These are phyloP conservation scores for Neurospora sp. DNA, from an alignment of 495 filamentous ascomycete genomes.

Conservation along the genomic window DNA sequence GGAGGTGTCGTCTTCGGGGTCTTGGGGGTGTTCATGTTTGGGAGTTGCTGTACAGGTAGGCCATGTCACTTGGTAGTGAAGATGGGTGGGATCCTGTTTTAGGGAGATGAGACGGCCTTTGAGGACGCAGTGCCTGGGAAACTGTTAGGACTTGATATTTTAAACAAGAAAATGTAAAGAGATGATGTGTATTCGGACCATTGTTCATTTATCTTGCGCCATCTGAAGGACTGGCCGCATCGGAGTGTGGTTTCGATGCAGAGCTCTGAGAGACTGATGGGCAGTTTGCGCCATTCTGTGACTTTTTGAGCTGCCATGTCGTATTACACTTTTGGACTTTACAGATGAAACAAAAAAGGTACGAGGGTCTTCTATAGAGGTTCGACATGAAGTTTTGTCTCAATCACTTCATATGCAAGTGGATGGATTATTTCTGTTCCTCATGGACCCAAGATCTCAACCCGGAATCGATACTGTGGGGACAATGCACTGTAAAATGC, in stretches of 20 bases:
- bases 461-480: not conserved
- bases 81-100: constrained; percentile 64
- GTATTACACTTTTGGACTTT: not conserved
- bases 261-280: constrained; percentile 68
- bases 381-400: not conserved
- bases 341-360: not conserved
- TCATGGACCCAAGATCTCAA: not conserved
- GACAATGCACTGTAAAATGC: not conserved
- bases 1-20: constrained; percentile 49
- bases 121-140: constrained; percentile 63
- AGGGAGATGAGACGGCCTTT: constrained; percentile 76
- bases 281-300: constrained; percentile 71
- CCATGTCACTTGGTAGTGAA: constrained; percentile 72
- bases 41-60: constrained; percentile 22
- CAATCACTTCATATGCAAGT: not conserved
- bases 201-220: constrained; percentile 74
- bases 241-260: constrained; percentile 85
- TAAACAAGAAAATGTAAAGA: not conserved
- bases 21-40: constrained; percentile 12
- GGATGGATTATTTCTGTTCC: not conserved
- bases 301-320: constrained; percentile 23
- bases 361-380: not conserved
- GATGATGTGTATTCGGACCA: constrained; percentile 46
- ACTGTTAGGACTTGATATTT: constrained; percentile 8
- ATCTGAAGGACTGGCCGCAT: constrained; percentile 90